Conservation (phyloP, 371 early-diverging fungal species). For the Cladochytrium tenue region DNA sequence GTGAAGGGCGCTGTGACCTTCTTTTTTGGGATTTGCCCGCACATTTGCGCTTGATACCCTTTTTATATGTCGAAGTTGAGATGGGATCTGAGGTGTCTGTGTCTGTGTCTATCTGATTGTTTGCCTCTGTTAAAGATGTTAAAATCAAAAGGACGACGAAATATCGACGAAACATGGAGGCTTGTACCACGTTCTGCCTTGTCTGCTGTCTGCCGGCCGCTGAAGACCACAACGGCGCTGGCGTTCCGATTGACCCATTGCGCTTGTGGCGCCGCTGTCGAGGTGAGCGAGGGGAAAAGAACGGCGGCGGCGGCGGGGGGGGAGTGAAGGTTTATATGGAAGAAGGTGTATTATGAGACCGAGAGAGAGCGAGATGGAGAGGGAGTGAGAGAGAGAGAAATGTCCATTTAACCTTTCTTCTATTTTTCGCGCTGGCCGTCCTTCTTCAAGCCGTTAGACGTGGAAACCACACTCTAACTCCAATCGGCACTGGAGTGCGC, state of each 20-base stretch:
- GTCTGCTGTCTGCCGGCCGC: not conserved
- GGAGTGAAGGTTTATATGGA: not conserved
- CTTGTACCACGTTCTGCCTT: not conserved
- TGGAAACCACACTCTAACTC: not conserved
- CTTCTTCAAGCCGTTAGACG: not conserved
- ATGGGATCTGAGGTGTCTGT: too few species aligned
- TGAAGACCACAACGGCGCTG: not conserved
- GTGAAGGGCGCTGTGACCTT: too few species aligned
- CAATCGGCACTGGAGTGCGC: not conserved
- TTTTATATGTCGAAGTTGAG: too few species aligned
- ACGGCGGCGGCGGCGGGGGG: not conserved
- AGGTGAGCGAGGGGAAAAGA: not conserved
- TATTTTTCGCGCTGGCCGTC: too few species aligned
- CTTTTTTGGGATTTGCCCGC: too few species aligned
- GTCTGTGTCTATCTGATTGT: too few species aligned
- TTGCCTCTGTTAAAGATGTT: too few species aligned
- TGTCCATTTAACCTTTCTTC: too few species aligned
- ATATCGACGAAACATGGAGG: not conserved
- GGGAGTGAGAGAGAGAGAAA: not conserved
- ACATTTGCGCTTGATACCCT: too few species aligned
- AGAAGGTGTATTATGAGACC: not conserved
- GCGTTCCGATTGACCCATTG: not conserved
- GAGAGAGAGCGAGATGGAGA: not conserved
- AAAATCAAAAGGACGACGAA: too few species aligned
- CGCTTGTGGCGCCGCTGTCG: not conserved